These are phyloP conservation scores for Auxenochlorella protothecoides DNA, from an alignment of 139 green algal genomes.

Conservation along the genomic window DNA sequence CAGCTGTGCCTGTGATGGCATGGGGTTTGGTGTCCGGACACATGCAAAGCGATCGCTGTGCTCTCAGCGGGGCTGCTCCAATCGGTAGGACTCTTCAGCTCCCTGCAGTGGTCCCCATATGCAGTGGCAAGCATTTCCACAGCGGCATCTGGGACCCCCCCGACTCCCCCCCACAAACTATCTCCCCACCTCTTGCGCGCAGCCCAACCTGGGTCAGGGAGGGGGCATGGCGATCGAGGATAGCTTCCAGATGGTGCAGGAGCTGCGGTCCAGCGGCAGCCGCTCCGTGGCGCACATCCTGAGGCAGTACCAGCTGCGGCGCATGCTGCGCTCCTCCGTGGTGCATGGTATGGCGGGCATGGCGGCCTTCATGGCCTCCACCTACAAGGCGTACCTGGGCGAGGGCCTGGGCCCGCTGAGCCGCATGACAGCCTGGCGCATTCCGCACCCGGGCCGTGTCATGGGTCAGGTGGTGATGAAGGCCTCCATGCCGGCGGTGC, in stretches of 20 bases:
- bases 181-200: background rate
- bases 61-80: too few species aligned
- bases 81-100: too few species aligned
- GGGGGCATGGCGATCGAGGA: conserved; percentile 93
- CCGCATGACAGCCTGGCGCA: conserved; percentile 59
- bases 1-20: too few species aligned
- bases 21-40: too few species aligned
- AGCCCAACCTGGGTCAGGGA: conserved; percentile 94
- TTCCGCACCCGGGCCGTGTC: conserved; percentile 93
- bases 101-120: too few species aligned
- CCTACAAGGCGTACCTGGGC: conserved; percentile 80
- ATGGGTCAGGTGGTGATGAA: conserved; percentile 49
- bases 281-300: background rate
- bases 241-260: conserved; percentile 55
- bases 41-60: too few species aligned
- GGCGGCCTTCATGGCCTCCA: conserved; percentile 82
- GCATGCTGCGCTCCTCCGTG: conserved; percentile 57
- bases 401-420: conserved; percentile 70
- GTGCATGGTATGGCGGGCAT: conserved; percentile 88
- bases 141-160: too few species aligned
- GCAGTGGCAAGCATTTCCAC: too few species aligned
- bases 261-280: background rate
- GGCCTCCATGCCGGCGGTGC: conserved; percentile 64
- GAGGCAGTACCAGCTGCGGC: conserved; percentile 15
- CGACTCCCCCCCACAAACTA: too few species aligned